Evolutionary conservation across 768 basidiomycete genomes (phyloP), one percentile per base, ranked within the genome.

Genomic region (Peribolospora baueri): DNA sequence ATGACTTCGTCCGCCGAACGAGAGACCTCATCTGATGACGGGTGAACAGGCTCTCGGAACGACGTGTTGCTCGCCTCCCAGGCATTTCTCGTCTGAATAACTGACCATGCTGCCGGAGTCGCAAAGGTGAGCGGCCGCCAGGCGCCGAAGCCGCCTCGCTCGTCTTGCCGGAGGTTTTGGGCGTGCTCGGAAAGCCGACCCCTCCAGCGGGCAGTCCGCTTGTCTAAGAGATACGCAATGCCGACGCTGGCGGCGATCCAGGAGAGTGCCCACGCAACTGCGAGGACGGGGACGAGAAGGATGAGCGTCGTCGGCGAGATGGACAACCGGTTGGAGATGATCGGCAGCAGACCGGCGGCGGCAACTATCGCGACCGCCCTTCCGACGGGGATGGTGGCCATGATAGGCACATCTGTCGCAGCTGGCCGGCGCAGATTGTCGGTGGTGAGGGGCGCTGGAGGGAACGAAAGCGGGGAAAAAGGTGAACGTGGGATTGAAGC

Each of bases 1-100:
- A 91, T 74, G 52, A 91, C 75, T 41, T 82, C 80, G 59, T 90
- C 82, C 7, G 91, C 63, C 13, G 77, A 73, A n/a, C 75, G 70
- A 6, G 82, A 84, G 37, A 84, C 70, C 56, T 75, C 70, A 9
- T 50, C 48, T 50, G 39, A 38, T 8, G 25, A 7, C 8, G 48
- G 48, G 2, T 50, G 48, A 7, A 50, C 10, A 25, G 7, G 9
- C 25, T 50, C 14, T 38, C 51, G 55, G 37, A n/a, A 3, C 37
- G 51, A 25, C 48, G 49, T 37, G n/a, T 14, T 5, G 8, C 36
- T 8, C 3, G 56, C 49, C 41, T 61, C 60, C 60, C 60, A 61
- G 2, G 37, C 37, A 5, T 57, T 58, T 46, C 54, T 49, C n/a
- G 56, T 58, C 46, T 57, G 60, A 2, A 53, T 57, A 50, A 57